phyloP scores from a whole-genome alignment of 2,329 filamentous ascomycete genomes.

The Podosphaera xanthii region DNA sequence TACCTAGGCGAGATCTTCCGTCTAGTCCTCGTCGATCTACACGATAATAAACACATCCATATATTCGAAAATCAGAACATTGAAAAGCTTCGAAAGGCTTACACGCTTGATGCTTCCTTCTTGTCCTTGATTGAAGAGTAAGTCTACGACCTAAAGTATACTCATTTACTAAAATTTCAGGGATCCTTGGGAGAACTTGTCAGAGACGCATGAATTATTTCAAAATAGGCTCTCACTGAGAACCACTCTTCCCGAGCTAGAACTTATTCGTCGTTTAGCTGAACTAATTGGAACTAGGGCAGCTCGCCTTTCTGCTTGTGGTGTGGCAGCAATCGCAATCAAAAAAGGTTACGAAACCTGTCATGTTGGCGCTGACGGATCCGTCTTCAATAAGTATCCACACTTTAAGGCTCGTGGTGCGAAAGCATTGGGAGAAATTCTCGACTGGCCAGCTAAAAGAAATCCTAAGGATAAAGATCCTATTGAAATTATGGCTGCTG shows the following conservation, averaged over 20 bases:
- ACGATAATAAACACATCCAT: slow-evolving; percentile 50
- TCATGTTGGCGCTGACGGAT: slow-evolving; percentile 91
- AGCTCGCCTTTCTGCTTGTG: slow-evolving; percentile 78
- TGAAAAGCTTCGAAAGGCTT: slow-evolving; percentile 58
- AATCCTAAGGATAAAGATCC: slow-evolving; percentile 56
- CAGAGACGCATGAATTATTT: slow-evolving; percentile 70
- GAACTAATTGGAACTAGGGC: slow-evolving; percentile 90
- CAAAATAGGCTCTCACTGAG: slow-evolving; percentile 48
- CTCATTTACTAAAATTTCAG: background rate
- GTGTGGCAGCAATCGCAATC: slow-evolving; percentile 86
- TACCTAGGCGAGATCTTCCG: slow-evolving; percentile 93
- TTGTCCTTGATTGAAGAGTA: slow-evolving; percentile 68
- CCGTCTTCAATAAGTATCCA: slow-evolving; percentile 97
- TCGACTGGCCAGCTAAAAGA: slow-evolving; percentile 69
- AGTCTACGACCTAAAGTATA: background rate
- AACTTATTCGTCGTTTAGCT: slow-evolving; percentile 68
- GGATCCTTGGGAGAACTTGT: slow-evolving; percentile 87
- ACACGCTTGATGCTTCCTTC: slow-evolving; percentile 82
- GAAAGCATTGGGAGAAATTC: slow-evolving; percentile 73
- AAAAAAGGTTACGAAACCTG: slow-evolving; percentile 79
- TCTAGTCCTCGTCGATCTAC: slow-evolving; percentile 60
- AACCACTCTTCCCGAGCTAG: slow-evolving; percentile 56
- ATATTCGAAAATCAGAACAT: slow-evolving; percentile 76
- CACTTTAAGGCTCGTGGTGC: slow-evolving; percentile 91
- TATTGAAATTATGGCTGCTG: slow-evolving; percentile 67